phyloP scores from a whole-genome alignment of 139 green algal genomes.

The Chlorella ohadii region DNA sequence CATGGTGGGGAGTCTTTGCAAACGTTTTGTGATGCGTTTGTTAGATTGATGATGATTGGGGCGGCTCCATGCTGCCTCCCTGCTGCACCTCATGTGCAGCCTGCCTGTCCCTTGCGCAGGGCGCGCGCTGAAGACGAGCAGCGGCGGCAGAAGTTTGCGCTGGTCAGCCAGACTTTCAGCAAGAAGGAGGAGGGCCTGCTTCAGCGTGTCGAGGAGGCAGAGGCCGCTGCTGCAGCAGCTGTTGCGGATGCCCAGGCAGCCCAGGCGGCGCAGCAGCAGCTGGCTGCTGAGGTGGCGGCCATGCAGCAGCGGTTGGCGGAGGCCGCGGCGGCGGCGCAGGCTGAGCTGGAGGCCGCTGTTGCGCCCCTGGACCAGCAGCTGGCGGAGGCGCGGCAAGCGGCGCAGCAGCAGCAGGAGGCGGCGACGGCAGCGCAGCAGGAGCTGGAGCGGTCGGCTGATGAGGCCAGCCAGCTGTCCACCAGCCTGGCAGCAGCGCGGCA shows the following conservation, averaged over 20 bases:
- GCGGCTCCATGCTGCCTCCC: too few relatives aligned
- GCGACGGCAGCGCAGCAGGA: not conserved
- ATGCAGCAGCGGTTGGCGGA: conserved; percentile 13
- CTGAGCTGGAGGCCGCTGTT: not conserved
- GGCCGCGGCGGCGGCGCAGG: conserved; percentile 2
- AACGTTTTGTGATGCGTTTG: too few relatives aligned
- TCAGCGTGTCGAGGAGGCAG: conserved; percentile 17
- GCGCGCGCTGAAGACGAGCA: conserved; percentile 31
- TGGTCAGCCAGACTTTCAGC: conserved; percentile 24
- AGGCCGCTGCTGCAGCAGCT: conserved; percentile 9
- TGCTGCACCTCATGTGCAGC: too few relatives aligned
- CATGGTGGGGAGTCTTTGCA: too few relatives aligned
- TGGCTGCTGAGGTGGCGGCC: conserved; percentile 1
- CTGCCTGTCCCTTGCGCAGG: not conserved
- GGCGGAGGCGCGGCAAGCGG: not conserved
- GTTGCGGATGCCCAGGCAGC: not conserved
- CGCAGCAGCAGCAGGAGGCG: not conserved
- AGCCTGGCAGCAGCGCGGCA: conserved; percentile 14
- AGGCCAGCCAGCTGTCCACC: not conserved
- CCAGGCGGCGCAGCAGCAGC: conserved; percentile 22
- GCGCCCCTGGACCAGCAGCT: conserved; percentile 31
- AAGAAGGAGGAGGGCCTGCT: conserved; percentile 35
- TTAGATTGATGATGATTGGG: too few relatives aligned
- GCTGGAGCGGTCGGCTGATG: conserved; percentile 4
- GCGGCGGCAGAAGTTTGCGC: conserved; percentile 29